These are phyloP conservation scores for Leishmania gerbilli DNA, from an alignment of 208 protist genomes.

Conservation along the genomic window DNA sequence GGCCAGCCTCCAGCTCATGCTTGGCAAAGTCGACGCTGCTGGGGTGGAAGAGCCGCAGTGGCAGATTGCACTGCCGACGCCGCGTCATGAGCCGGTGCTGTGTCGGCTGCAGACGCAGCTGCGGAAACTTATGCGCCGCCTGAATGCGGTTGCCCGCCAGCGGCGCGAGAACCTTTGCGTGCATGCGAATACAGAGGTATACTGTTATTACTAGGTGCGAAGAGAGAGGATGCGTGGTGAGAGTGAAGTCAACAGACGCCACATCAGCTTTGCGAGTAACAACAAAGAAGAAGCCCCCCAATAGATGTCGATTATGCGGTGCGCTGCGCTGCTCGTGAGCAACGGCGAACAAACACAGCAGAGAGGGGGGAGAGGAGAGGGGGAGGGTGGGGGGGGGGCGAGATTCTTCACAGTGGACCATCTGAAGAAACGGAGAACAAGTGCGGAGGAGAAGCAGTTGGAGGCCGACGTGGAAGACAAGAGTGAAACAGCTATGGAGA, in stretches of 20 bases:
- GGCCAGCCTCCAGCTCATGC: constrained; percentile 57
- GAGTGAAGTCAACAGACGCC: background rate
- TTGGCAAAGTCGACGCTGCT: constrained; percentile 54
- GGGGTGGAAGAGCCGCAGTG: constrained; percentile 54
- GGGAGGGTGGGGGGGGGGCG: background rate
- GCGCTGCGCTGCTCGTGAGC: background rate
- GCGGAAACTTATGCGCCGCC: constrained; percentile 79
- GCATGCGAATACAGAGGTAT: constrained; percentile 43
- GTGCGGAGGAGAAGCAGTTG: background rate
- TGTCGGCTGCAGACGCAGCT: constrained; percentile 53
- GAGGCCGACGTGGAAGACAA: background rate
- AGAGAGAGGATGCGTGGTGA: background rate
- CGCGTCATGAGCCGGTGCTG: constrained; percentile 51
- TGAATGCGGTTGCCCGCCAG: constrained; percentile 52
- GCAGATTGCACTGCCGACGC: constrained; percentile 50
- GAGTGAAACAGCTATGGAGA: background rate
- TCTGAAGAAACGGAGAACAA: background rate
- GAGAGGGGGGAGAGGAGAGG: background rate
- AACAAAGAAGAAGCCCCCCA: background rate
- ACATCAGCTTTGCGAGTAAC: background rate
- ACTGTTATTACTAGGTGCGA: background rate
- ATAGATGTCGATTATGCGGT: background rate
- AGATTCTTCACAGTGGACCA: background rate
- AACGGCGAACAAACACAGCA: background rate
- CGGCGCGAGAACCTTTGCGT: constrained; percentile 66